Evolutionary conservation across 768 basidiomycete genomes (phyloP).

Genomic region (Boletus rufocinnamomeus): DNA sequence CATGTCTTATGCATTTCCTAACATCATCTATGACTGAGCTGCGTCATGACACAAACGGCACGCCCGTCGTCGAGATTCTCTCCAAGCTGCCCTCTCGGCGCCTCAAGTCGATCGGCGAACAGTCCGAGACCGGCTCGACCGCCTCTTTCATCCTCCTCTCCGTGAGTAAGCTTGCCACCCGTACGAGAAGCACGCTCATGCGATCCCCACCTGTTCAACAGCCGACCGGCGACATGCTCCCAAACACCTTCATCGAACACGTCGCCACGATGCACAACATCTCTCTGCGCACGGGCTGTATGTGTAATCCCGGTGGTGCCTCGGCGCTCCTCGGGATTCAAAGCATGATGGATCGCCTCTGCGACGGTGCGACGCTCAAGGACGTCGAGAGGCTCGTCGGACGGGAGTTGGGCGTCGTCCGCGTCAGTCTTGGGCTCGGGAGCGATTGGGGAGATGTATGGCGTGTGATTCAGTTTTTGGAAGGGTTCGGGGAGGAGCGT

Average conservation of each 20-base stretch:
- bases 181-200: slow-evolving; percentile 6
- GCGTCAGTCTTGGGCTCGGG: slow-evolving; percentile 77
- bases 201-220: slow-evolving; percentile 25
- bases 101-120: slow-evolving; percentile 60
- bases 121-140: slow-evolving; percentile 64
- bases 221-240: slow-evolving; percentile 66
- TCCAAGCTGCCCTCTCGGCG: slow-evolving; percentile 59
- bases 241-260: slow-evolving; percentile 74
- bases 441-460: slow-evolving; percentile 78
- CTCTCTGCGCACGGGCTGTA: slow-evolving; percentile 81
- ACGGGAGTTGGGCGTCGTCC: slow-evolving; percentile 70
- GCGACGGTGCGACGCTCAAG: slow-evolving; percentile 56
- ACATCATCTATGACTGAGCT: slow-evolving; percentile 54
- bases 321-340: slow-evolving; percentile 69
- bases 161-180: slow-evolving; percentile 41
- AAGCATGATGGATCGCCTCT: slow-evolving; percentile 62
- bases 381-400: slow-evolving; percentile 65
- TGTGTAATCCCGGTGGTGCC: slow-evolving; percentile 87
- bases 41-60: slow-evolving; percentile 60
- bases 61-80: slow-evolving; percentile 67
- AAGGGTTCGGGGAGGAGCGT: slow-evolving; percentile 44
- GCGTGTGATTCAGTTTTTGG: slow-evolving; percentile 53
- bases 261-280: slow-evolving; percentile 64
- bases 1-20: slow-evolving; percentile 65
- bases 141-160: slow-evolving; percentile 63